phyloP scores from a whole-genome alignment of 192 early-diverging fungal species.

The Coemansia sp. region DNA sequence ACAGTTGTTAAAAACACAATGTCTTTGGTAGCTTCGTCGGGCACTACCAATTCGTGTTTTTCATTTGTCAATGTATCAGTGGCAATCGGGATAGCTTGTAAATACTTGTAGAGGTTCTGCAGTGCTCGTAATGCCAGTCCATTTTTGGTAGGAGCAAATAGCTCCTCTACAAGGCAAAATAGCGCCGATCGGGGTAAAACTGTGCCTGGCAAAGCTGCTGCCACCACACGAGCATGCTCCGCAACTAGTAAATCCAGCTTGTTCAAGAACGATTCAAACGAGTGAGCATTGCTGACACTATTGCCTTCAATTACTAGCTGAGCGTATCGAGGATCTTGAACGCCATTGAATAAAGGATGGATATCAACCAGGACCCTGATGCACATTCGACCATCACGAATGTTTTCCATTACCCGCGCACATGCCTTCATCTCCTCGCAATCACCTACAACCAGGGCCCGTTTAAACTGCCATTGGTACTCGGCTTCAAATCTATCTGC shows the following conservation, averaged over 20 bases:
- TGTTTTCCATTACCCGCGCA: slow-evolving; percentile 22
- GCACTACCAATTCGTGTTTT: slow-evolving; percentile 13
- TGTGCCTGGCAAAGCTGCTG: slow-evolving; percentile 18
- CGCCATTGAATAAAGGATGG: slow-evolving; percentile 30
- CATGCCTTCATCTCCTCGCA: slow-evolving; percentile 17
- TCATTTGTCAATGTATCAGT: neutral
- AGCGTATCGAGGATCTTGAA: neutral
- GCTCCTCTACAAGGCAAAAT: slow-evolving; percentile 25
- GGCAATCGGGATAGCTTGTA: slow-evolving; percentile 30
- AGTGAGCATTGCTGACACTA: slow-evolving; percentile 16
- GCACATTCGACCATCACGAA: slow-evolving; percentile 42
- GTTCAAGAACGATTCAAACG: slow-evolving; percentile 31
- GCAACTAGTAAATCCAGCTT: slow-evolving; percentile 18
- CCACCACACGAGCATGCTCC: slow-evolving; percentile 32
- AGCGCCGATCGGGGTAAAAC: slow-evolving; percentile 20
- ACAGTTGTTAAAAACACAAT: slow-evolving; percentile 41
- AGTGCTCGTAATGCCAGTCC: slow-evolving; percentile 23
- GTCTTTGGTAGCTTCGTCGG: slow-evolving; percentile 41
- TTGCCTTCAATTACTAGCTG: slow-evolving; percentile 1
- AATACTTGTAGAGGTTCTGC: slow-evolving; percentile 20
- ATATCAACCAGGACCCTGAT: slow-evolving; percentile 27
- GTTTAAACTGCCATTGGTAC: slow-evolving; percentile 18
- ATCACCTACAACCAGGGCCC: slow-evolving; percentile 19
- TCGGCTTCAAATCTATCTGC: slow-evolving; percentile 28
- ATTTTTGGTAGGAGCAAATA: slow-evolving; percentile 13